Evolutionary conservation across 768 basidiomycete genomes (phyloP).

Genomic region (Lepiota venenata): DNA sequence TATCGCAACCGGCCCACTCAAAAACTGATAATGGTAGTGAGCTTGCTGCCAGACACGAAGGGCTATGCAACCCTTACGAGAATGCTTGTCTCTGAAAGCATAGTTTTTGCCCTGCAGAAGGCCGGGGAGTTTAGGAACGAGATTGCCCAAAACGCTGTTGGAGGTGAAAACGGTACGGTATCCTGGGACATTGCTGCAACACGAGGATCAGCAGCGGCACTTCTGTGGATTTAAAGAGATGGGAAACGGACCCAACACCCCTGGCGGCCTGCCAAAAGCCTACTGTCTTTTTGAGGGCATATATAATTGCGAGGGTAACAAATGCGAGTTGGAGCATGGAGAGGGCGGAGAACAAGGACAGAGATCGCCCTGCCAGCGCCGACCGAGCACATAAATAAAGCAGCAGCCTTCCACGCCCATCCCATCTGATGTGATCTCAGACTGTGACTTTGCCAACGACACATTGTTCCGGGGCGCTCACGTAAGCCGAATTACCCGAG

Average conservation of each 20-base stretch:
- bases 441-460: no score
- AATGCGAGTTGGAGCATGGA: neutral
- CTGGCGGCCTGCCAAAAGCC: neutral
- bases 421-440: no score
- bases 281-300: constrained; percentile 1
- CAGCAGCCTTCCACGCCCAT: no score
- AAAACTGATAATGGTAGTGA: neutral
- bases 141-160: neutral
- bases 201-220: neutral
- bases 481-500: no score
- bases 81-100: constrained; percentile 2
- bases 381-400: no score
- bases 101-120: constrained; percentile 1
- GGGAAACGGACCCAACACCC: constrained; percentile 1
- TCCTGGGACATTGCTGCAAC: constrained; percentile 3
- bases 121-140: neutral
- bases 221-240: neutral
- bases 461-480: no score
- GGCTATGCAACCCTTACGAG: neutral
- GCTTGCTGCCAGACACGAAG: neutral
- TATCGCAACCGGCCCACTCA: constrained; percentile 8
- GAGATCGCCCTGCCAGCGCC: no score
- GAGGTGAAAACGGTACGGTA: constrained; percentile 1
- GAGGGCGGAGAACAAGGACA: neutral
- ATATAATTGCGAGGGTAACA: neutral